Percentiles rank a stretch among this genome's conserved stretches.
These are phyloP conservation scores for Suillus sp. DNA, from an alignment of 768 basidiomycete genomes.

Conservation along the genomic window DNA sequence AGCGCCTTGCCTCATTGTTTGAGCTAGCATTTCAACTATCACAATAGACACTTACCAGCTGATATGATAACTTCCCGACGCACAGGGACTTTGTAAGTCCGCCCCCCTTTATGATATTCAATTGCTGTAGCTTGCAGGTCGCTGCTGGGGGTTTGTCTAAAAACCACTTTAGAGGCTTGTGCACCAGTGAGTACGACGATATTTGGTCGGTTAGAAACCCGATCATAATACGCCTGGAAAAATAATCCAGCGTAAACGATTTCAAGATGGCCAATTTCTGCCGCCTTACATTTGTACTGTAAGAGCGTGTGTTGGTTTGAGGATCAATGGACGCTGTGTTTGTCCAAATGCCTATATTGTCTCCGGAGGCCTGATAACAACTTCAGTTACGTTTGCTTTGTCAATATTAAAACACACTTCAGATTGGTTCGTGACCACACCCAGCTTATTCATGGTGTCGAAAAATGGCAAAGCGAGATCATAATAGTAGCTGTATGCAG, in stretches of 20 bases:
- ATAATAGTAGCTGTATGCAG: conserved; percentile 22
- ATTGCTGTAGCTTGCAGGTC: conserved; percentile 22
- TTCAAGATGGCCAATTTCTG: not conserved
- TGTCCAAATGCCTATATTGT: conserved; percentile 22
- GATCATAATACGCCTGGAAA: conserved; percentile 22
- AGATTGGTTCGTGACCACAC: conserved; percentile 17
- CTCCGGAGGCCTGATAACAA: conserved; percentile 15
- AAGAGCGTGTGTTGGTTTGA: conserved; percentile 20
- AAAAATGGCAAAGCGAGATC: conserved; percentile 20
- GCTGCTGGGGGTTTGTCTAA: conserved; percentile 10
- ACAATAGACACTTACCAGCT: conserved; percentile 15
- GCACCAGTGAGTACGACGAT: conserved; percentile 28
- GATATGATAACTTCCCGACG: conserved; percentile 26
- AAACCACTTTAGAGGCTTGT: conserved; percentile 27
- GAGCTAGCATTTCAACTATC: not conserved
- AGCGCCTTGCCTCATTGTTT: conserved; percentile 19
- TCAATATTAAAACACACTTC: conserved; percentile 13
- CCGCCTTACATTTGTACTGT: conserved; percentile 19
- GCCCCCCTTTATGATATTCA: conserved; percentile 24
- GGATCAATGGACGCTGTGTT: conserved; percentile 21
- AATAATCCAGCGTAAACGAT: not conserved
- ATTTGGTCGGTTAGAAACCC: conserved; percentile 23
- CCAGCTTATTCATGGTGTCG: conserved; percentile 21
- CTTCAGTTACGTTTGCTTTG: not conserved
- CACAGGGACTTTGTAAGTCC: conserved; percentile 20